Evolutionary conservation across 1,284 basidiomycete genomes (phyloP).

Genomic region (Puccinia coronata): DNA sequence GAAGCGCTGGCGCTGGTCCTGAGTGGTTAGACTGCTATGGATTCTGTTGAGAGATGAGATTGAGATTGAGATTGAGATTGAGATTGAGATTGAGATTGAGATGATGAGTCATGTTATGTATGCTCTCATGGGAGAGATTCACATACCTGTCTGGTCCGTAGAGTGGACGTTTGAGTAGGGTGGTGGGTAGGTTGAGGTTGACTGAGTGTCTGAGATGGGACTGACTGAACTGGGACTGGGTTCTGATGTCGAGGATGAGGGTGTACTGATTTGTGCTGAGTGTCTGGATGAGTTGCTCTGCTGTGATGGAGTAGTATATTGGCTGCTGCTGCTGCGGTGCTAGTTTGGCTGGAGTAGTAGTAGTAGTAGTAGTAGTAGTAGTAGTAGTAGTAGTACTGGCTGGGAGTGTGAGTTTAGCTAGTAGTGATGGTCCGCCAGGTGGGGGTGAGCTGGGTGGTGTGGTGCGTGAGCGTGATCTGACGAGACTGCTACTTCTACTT

Average conservation of each 20-base stretch:
- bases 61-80: neutral
- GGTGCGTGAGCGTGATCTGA: too few species aligned
- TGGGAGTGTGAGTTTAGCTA: neutral
- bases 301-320: too few species aligned
- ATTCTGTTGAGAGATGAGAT: slow-evolving; percentile 4
- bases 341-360: neutral
- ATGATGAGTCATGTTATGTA: neutral
- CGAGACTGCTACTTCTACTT: too few species aligned
- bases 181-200: slow-evolving; percentile 37
- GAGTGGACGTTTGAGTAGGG: slow-evolving; percentile 37
- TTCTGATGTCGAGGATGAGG: slow-evolving; percentile 23
- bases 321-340: too few species aligned
- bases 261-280: too few species aligned
- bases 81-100: neutral
- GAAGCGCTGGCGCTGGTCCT: neutral
- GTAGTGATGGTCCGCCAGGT: neutral
- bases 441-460: neutral
- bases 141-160: slow-evolving; percentile 27
- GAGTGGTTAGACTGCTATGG: neutral
- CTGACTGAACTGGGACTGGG: neutral
- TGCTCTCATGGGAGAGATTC: too few species aligned
- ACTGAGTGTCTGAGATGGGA: slow-evolving; percentile 13
- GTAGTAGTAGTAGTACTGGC: too few species aligned
- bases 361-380: too few species aligned
- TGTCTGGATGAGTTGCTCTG: too few species aligned